These are phyloP conservation scores for Flaveria floridana DNA, from an alignment of 140 eudicot species.

Conservation along the genomic window DNA sequence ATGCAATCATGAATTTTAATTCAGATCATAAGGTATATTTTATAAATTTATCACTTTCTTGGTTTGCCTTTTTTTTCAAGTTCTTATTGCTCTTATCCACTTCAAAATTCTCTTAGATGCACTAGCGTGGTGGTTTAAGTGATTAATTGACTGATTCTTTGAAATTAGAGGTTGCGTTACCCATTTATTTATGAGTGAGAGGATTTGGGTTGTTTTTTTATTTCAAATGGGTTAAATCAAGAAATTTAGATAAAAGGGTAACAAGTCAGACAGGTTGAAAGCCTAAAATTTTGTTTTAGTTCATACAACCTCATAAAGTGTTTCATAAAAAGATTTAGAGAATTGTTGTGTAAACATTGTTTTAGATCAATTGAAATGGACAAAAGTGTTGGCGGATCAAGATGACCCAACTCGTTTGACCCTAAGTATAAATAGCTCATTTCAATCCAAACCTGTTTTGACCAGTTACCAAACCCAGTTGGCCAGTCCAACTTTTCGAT, in stretches of 20 bases:
- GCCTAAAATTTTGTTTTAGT: neutral
- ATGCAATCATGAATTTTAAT: conserved; percentile 74
- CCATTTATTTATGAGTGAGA: conserved; percentile 12
- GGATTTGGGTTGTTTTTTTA: conserved; percentile 11
- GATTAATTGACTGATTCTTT: neutral
- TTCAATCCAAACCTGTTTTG: conserved; percentile 6
- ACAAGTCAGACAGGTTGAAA: conserved; percentile 8
- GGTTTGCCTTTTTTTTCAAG: neutral
- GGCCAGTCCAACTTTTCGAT: neutral
- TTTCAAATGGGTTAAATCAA: conserved; percentile 5
- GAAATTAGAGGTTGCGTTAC: neutral
- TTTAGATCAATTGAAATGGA: neutral
- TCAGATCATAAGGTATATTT: conserved; percentile 58
- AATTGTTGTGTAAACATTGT: neutral
- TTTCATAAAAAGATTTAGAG: conserved; percentile 5
- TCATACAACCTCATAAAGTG: neutral
- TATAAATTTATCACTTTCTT: conserved; percentile 20
- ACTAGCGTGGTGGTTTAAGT: conserved; percentile 13
- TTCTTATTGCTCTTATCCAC: neutral
- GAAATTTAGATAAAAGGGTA: conserved; percentile 2
- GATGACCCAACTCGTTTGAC: neutral
- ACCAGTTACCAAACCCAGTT: neutral
- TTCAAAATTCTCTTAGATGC: conserved; percentile 24
- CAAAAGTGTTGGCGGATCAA: conserved; percentile 2
- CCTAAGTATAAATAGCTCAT: neutral